Conservation (phyloP, 192 early-diverging fungal species). For the Physocladia obscura region DNA sequence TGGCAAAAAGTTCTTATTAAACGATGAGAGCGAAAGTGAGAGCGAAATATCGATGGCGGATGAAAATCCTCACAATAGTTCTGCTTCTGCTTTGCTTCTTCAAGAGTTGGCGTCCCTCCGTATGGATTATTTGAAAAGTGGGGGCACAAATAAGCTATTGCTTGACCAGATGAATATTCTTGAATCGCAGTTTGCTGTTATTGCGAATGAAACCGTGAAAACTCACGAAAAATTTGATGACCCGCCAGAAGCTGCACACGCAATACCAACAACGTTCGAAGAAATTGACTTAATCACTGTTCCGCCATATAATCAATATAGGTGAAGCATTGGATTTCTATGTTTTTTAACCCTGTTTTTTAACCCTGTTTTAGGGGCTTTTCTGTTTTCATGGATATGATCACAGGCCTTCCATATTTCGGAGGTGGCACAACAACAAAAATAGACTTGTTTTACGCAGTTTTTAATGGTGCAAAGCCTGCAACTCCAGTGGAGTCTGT, state of each 20-base stretch:
- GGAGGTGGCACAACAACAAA: not conserved
- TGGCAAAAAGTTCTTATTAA: not conserved
- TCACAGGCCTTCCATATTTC: slow-evolving; percentile 11
- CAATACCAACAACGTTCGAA: not conserved
- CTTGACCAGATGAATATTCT: not conserved
- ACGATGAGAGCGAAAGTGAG: not conserved
- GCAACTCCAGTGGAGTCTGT: slow-evolving; percentile 11
- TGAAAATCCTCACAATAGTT: too few relatives aligned
- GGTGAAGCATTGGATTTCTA: too few relatives aligned
- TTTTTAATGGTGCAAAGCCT: not conserved
- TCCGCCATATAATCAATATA: slow-evolving; percentile 15
- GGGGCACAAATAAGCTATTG: not conserved
- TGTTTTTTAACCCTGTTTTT: not conserved
- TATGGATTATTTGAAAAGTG: slow-evolving; percentile 2
- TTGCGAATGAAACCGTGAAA: not conserved
- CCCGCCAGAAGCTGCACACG: not conserved
- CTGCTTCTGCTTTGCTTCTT: not conserved
- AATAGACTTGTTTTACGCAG: slow-evolving; percentile 4
- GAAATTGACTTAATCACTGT: slow-evolving; percentile 10
- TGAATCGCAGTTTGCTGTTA: not conserved
- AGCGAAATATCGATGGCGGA: not conserved
- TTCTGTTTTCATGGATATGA: slow-evolving; percentile 11
- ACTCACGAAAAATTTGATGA: not conserved
- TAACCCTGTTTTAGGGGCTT: slow-evolving; percentile 1
- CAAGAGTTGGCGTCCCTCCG: not conserved